These are phyloP conservation scores for Pseudocercospora fuligena DNA, from an alignment of 2,329 filamentous ascomycete species.

Conservation along the genomic window DNA sequence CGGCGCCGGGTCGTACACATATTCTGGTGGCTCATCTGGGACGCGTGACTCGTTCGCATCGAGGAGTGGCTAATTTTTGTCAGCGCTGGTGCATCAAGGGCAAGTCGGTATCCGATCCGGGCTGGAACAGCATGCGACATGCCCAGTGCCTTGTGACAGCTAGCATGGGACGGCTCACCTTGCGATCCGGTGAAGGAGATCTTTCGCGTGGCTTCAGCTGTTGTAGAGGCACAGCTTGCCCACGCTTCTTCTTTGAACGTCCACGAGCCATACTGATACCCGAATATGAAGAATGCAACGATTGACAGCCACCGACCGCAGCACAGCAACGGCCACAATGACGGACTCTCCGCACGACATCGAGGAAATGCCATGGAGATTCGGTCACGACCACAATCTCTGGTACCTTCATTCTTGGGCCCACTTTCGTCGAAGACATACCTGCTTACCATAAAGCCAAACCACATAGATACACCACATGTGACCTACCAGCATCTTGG, in stretches of 20 bases:
- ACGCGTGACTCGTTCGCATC: background rate
- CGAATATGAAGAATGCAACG: background rate
- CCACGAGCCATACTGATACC: background rate
- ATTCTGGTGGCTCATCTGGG: background rate
- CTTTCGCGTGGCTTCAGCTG: background rate
- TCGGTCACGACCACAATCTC: background rate
- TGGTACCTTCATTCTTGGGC: background rate
- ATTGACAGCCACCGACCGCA: background rate
- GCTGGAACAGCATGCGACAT: background rate
- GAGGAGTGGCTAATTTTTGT: background rate
- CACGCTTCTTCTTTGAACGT: background rate
- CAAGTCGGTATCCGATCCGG: background rate
- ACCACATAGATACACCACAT: background rate
- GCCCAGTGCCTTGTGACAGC: background rate
- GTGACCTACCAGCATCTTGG: background rate
- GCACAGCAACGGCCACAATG: background rate
- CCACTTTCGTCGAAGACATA: background rate
- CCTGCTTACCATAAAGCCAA: background rate
- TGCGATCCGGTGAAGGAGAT: background rate
- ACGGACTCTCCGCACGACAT: background rate
- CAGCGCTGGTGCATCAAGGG: background rate
- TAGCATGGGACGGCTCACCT: background rate
- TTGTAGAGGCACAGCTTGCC: background rate
- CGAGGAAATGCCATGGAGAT: background rate
- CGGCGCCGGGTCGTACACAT: background rate